These are phyloP conservation scores for Mortierella sp. DNA, from an alignment of 371 early-diverging fungal species.

Conservation along the genomic window DNA sequence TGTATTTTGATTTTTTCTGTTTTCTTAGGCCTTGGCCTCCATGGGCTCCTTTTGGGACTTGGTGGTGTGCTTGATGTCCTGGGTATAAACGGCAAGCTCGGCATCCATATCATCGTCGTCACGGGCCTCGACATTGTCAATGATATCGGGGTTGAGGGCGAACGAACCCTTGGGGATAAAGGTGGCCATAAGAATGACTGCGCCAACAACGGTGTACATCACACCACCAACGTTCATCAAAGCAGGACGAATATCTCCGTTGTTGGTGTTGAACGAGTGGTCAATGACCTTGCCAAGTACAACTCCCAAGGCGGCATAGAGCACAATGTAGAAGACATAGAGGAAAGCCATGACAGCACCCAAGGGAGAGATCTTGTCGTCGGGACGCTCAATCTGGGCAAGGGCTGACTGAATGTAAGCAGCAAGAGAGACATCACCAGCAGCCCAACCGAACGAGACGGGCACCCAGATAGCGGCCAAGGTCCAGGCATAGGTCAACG, in stretches of 20 bases:
- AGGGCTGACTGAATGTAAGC: constrained; percentile 62
- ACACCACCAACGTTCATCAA: constrained; percentile 53
- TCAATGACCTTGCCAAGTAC: constrained; percentile 53
- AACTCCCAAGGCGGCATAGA: constrained; percentile 52
- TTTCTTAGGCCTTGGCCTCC: constrained; percentile 1
- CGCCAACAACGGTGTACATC: constrained; percentile 53
- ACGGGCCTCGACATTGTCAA: constrained; percentile 29
- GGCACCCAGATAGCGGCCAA: constrained; percentile 56
- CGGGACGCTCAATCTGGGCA: constrained; percentile 39
- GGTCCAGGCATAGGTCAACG: constrained; percentile 53
- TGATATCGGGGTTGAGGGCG: constrained; percentile 57
- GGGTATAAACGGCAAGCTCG: not conserved
- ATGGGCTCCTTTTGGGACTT: not conserved
- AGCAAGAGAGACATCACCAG: constrained; percentile 63
- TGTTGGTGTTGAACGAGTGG: constrained; percentile 2
- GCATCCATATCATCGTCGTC: constrained; percentile 31
- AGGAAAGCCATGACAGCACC: constrained; percentile 64
- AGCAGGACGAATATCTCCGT: constrained; percentile 34
- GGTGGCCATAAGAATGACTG: constrained; percentile 53
- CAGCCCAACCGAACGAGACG: constrained; percentile 64
- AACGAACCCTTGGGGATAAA: constrained; percentile 60
- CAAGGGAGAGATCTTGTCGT: constrained; percentile 56
- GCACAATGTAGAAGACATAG: constrained; percentile 57
- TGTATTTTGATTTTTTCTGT: not conserved
- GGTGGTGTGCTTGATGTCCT: constrained; percentile 18